Conservation (phyloP, 345 rosid genomes). For the Eucalyptus tenuipes region DNA sequence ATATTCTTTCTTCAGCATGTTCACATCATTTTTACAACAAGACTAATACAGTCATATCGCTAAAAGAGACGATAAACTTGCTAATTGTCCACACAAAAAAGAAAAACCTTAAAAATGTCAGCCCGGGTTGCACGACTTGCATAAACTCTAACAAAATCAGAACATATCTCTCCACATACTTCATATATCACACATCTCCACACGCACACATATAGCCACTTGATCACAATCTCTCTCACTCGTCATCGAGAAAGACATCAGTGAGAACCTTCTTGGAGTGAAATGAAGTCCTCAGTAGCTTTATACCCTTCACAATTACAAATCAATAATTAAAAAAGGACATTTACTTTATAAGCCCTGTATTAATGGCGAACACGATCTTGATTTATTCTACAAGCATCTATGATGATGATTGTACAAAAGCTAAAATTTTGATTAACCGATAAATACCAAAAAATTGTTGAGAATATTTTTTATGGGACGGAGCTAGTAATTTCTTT, state of each 20-base stretch:
- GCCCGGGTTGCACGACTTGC: too few relatives aligned
- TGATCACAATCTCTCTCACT: background rate
- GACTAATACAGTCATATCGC: background rate
- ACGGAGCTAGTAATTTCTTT: too few relatives aligned
- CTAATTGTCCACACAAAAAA: background rate
- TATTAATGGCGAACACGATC: background rate
- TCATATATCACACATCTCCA: too few relatives aligned
- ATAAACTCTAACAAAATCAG: too few relatives aligned
- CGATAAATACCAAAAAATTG: background rate
- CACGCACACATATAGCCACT: too few relatives aligned
- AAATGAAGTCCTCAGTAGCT: background rate
- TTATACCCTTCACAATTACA: background rate
- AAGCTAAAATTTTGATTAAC: background rate
- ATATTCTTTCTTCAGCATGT: background rate
- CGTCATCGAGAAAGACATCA: background rate
- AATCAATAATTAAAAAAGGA: background rate
- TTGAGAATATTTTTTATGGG: too few relatives aligned
- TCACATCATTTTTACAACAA: background rate
- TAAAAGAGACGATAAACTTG: background rate
- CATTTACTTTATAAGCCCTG: background rate
- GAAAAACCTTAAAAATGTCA: background rate
- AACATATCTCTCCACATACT: too few relatives aligned
- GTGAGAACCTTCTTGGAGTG: background rate
- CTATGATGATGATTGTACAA: background rate
- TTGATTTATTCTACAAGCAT: background rate